Evolutionary conservation across 2,329 filamentous ascomycete genomes (phyloP).

Genomic region (Nothopassalora personata): DNA sequence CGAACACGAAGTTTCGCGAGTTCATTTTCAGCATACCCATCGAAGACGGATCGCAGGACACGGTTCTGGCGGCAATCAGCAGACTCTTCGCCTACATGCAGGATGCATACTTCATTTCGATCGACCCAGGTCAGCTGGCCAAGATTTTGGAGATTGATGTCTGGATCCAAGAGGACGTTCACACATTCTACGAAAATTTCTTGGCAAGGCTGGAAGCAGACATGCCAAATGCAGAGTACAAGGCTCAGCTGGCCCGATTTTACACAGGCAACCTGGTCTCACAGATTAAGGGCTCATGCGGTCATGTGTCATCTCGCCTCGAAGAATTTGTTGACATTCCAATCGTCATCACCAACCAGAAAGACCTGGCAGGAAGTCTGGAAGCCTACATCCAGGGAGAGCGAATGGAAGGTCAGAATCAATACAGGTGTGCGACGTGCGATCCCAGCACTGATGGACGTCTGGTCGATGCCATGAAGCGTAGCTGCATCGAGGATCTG

Average conservation of each 20-base stretch:
- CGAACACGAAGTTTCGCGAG: constrained; percentile 81
- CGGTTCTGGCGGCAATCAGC: constrained; percentile 70
- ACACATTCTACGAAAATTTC: constrained; percentile 92
- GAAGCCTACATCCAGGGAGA: constrained; percentile 95
- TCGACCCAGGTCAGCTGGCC: constrained; percentile 70
- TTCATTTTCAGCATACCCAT: constrained; percentile 62
- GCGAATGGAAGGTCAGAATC: constrained; percentile 94
- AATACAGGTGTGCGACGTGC: constrained; percentile 93
- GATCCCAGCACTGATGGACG: constrained; percentile 54
- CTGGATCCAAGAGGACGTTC: constrained; percentile 91
- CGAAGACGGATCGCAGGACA: constrained; percentile 56
- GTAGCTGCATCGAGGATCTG: constrained; percentile 81
- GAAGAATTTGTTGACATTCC: constrained; percentile 94
- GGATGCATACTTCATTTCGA: constrained; percentile 65
- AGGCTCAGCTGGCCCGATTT: constrained; percentile 69
- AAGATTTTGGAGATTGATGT: constrained; percentile 78
- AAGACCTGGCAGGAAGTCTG: constrained; percentile 75
- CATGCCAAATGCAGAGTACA: constrained; percentile 61
- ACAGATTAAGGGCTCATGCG: constrained; percentile 89
- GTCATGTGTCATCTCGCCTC: constrained; percentile 83
- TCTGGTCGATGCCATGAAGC: constrained; percentile 80
- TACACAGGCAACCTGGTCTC: constrained; percentile 90
- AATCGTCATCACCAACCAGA: constrained; percentile 92
- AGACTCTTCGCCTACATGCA: constrained; percentile 82
- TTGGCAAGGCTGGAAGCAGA: constrained; percentile 89